Conservation (phyloP, 2,329 filamentous ascomycete genomes). For the Colletotrichum sp. region DNA sequence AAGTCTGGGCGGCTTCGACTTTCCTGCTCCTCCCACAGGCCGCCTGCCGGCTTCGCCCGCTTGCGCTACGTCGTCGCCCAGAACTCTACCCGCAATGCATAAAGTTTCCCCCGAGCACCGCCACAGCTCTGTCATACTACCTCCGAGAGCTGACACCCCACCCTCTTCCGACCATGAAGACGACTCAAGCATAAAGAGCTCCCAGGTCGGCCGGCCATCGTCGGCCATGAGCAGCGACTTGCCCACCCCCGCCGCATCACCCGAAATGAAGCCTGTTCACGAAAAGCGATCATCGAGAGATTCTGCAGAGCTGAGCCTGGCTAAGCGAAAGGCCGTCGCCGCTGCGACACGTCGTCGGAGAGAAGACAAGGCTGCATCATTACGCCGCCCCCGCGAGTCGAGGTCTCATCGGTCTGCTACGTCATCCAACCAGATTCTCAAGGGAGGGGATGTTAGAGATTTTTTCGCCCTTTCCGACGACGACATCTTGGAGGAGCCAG, state of each 20-base stretch:
- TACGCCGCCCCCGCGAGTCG: slow-evolving; percentile 31
- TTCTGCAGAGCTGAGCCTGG: slow-evolving; percentile 5
- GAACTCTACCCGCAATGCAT: background rate
- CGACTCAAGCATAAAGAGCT: slow-evolving; percentile 20
- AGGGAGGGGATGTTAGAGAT: slow-evolving; percentile 26
- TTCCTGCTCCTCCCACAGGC: slow-evolving; percentile 36
- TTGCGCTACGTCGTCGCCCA: slow-evolving; percentile 6
- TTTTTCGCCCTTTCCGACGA: slow-evolving; percentile 47
- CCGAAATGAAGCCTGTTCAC: slow-evolving; percentile 31
- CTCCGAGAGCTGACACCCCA: slow-evolving; percentile 33
- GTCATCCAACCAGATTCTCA: slow-evolving; percentile 24
- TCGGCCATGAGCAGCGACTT: slow-evolving; percentile 23
- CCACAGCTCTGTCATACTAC: slow-evolving; percentile 21
- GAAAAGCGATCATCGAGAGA: slow-evolving; percentile 27
- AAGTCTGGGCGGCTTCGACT: slow-evolving; percentile 39
- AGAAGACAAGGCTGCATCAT: slow-evolving; percentile 19
- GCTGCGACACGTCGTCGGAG: slow-evolving; percentile 11
- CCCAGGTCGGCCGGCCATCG: background rate
- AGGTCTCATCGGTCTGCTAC: slow-evolving; percentile 23
- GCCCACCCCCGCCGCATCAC: slow-evolving; percentile 38
- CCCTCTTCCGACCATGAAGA: slow-evolving; percentile 38
- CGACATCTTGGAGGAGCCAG: slow-evolving; percentile 55
- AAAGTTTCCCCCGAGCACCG: slow-evolving; percentile 11
- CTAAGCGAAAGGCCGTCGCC: slow-evolving; percentile 12
- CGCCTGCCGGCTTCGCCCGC: slow-evolving; percentile 22